Conservation (phyloP, 2,329 filamentous ascomycete species). For the Pseudogymnoascus sp. region DNA sequence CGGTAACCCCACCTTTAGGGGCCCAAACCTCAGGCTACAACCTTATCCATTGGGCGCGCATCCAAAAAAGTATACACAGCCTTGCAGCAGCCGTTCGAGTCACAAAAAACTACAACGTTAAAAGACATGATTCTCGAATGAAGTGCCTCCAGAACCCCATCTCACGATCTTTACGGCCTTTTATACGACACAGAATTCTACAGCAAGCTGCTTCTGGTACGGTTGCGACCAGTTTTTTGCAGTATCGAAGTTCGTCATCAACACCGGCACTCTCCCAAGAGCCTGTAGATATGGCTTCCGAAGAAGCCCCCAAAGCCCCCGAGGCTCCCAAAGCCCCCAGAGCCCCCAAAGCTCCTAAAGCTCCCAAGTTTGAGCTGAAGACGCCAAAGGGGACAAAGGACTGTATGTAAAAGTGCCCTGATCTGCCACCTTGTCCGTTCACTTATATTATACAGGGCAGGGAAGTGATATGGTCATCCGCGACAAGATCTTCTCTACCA, state of each 20-base stretch:
- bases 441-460: slow-evolving; percentile 41
- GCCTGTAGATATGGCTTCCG: slow-evolving; percentile 2
- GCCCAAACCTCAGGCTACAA: slow-evolving; percentile 7
- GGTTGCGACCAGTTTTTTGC: not conserved
- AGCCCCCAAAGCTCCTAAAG: slow-evolving; percentile 28
- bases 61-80: slow-evolving; percentile 1
- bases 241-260: not conserved
- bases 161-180: slow-evolving; percentile 7
- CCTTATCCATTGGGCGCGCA: not conserved
- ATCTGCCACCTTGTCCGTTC: not conserved
- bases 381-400: slow-evolving; percentile 88
- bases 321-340: not conserved
- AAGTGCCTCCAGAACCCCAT: slow-evolving; percentile 1
- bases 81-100: not conserved
- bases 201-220: slow-evolving; percentile 3
- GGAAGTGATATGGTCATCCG: slow-evolving; percentile 71
- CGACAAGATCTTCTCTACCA: slow-evolving; percentile 69
- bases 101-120: not conserved
- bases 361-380: slow-evolving; percentile 61
- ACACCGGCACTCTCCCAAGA: not conserved
- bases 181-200: not conserved
- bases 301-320: slow-evolving; percentile 1
- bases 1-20: slow-evolving; percentile 6
- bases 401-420: slow-evolving; percentile 39
- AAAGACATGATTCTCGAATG: slow-evolving; percentile 3